Conservation (phyloP, 805 yeast genomes). For the Lipomyces chichibuensis region DNA sequence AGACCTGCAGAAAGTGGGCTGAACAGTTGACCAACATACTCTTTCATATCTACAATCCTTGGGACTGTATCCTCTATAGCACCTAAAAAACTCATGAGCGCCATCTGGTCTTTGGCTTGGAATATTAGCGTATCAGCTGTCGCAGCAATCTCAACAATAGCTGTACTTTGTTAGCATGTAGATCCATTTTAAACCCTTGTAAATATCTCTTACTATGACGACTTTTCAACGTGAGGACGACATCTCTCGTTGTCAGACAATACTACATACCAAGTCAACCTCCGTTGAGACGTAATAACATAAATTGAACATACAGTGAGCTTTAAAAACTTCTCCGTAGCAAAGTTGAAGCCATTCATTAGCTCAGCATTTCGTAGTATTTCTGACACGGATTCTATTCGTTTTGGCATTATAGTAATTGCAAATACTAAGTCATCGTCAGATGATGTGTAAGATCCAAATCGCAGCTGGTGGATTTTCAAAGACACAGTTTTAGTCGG, state of each 20-base stretch:
- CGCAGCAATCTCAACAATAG: conserved; percentile 13
- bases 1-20: too few species aligned
- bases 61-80: conserved; percentile 1
- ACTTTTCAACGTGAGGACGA: conserved; percentile 20
- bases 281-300: background rate
- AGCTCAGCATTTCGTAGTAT: conserved; percentile 2
- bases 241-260: conserved; percentile 15
- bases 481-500: conserved; percentile 4
- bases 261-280: conserved; percentile 9
- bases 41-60: conserved; percentile 6
- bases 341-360: conserved; percentile 14
- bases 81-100: conserved; percentile 7
- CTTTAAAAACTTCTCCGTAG: background rate
- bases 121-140: conserved; percentile 17
- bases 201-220: conserved; percentile 16
- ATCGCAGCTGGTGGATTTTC: conserved; percentile 10
- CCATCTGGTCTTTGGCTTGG: conserved; percentile 8
- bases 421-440: conserved; percentile 5
- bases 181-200: too few species aligned
- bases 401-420: conserved; percentile 17
- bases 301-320: conserved; percentile 9
- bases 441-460: conserved; percentile 13
- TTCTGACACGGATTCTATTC: conserved; percentile 17
- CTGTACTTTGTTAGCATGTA: background rate
- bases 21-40: background rate